Evolutionary conservation across 768 basidiomycete species (phyloP).

Genomic region (Leccinum disarticulatum): DNA sequence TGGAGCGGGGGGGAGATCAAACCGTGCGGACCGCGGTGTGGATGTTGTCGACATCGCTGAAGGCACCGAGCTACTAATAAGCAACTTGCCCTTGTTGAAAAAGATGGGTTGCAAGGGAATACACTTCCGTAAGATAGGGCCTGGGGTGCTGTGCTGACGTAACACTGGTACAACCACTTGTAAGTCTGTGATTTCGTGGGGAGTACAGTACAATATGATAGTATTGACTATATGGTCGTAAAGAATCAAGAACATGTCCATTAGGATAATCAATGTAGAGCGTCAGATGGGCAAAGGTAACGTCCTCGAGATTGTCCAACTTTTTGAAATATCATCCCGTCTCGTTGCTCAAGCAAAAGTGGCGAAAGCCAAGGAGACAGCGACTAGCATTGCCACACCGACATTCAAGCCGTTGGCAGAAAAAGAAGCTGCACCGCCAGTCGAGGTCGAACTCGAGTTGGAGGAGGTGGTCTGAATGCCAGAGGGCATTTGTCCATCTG

Average conservation of each 20-base stretch:
- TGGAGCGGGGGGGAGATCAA: conserved; percentile 41
- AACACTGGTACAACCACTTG: conserved; percentile 3
- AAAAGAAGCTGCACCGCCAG: conserved; percentile 22
- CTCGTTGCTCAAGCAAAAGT: conserved; percentile 31
- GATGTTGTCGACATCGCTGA: conserved; percentile 29
- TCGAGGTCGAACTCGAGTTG: conserved; percentile 22
- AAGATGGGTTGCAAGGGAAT: neutral
- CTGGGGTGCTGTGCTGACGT: conserved; percentile 20
- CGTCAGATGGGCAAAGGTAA: neutral
- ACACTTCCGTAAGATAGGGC: neutral
- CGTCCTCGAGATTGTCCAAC: neutral
- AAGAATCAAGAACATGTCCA: neutral
- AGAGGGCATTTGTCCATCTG: conserved; percentile 35
- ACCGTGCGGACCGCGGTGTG: conserved; percentile 31
- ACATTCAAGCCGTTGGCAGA: conserved; percentile 21
- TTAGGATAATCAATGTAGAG: neutral
- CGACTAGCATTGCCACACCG: conserved; percentile 31
- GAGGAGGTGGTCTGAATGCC: conserved; percentile 23
- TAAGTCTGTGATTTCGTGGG: too few species aligned
- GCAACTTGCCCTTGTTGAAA: neutral
- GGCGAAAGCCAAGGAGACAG: conserved; percentile 36
- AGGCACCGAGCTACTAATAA: neutral
- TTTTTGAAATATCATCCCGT: neutral
- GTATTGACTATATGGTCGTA: neutral
- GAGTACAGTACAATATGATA: neutral